Base-by-base conservation (phyloP, 73 alveolate genomes). In the Effrenium voratum region DNA sequence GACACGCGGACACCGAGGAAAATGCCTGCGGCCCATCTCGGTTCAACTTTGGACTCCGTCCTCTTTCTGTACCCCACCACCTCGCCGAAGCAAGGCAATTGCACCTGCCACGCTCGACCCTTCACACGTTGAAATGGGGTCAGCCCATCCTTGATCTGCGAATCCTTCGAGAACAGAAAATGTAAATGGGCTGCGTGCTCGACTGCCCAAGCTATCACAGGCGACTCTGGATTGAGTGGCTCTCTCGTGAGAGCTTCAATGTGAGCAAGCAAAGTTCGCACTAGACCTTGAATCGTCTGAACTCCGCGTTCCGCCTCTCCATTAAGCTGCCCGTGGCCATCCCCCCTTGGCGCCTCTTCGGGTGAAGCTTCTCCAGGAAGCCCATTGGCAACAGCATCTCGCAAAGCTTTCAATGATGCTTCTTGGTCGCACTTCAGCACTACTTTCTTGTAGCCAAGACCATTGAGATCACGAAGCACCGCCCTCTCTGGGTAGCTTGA, bases 401-500 rank as follows among this genome's bases (percentile, higher is more conserved):
- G 32, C 32, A 77, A 45, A 44, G 90, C 90, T 41, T 45, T 43
- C 44, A 77, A 8, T 34, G 66, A 40, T 41, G 90, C 66, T 46
- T 77, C 90, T 43, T 77, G 90, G 40, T 77, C 90, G n/a, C 90
- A 60, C 66, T 77, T 77, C 40, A 77, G 41, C 40, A 30, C 63
- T 41, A 77, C 40, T 3, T 63, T 60, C 12, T 41, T 77, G 41
- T 77, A 77, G 66, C 90, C 90, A 5, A 52, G 19, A 19, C 8
- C 8, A 19, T 52, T 52, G 26, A 52, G 63, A 19, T 52, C 63
- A 12, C 19, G 8, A 52, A 52, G 63, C 63, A 52, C 63, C 8
- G 63, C 63, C 63, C 19, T 52, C 63, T 52, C 63, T 8, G 63
- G 63, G 19, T 52, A 52, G 63, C 26, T 52, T 8, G 26, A 12